A percentile compares a stretch with the other conserved stretches of the same genome.
Evolutionary conservation across 2,329 filamentous ascomycete species (phyloP).

Genomic region (Calonectria honghensis): DNA sequence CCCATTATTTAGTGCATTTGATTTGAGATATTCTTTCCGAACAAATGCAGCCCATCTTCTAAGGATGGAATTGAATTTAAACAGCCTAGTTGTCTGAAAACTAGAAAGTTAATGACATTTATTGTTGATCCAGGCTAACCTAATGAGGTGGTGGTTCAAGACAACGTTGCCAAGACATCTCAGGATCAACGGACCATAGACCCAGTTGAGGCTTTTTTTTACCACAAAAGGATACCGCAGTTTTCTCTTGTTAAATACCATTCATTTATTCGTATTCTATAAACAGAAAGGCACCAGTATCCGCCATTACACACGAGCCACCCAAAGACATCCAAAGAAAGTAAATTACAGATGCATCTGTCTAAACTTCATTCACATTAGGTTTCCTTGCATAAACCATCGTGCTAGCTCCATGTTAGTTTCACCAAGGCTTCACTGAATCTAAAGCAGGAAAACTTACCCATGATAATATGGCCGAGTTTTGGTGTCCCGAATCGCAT

Average conservation of each 20-base stretch:
- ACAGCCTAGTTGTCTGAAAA: no score
- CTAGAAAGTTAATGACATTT: no score
- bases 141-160: no score
- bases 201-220: not conserved
- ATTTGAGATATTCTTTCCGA: no score
- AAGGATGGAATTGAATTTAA: no score
- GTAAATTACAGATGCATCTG: not conserved
- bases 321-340: not conserved
- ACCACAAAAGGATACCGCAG: not conserved
- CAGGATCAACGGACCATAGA: not conserved
- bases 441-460: constrained; percentile 1
- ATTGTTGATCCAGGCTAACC: no score
- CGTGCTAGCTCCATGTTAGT: not conserved
- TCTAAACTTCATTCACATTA: not conserved
- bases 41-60: no score
- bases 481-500: constrained; percentile 33
- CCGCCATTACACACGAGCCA: not conserved
- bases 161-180: not conserved
- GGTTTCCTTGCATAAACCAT: not conserved
- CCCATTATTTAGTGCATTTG: no score
- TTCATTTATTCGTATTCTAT: not conserved
- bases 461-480: constrained; percentile 28
- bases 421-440: not conserved
- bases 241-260: not conserved
- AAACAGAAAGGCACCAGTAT: not conserved